Base-by-base conservation (phyloP, 768 basidiomycete genomes). In the Mycena galericulata region DNA sequence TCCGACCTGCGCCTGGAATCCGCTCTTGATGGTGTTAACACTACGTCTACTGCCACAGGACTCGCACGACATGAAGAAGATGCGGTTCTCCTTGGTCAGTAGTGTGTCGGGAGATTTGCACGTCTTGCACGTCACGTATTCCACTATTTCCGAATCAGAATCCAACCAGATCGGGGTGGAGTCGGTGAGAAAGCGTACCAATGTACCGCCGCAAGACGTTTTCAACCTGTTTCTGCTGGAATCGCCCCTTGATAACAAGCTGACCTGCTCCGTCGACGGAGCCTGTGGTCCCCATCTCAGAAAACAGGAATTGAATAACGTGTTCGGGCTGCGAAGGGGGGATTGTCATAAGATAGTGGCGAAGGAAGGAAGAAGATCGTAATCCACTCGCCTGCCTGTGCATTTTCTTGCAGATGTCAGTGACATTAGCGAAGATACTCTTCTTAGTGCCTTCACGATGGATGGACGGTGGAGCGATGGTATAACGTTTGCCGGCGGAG, bases 101-200 rank as follows among this genome's bases (percentile, higher is more conserved):
- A 98, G 88, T 3, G 98, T 99, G 79, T 99, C 98, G 49, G 95
- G 95, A 1, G 97, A 98, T 83, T 98, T 99, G 88, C 98, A 99
- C 43, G 97, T 99, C 82, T 98, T 97, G 89, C 98, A 99, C 41
- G 97, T 97, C 68, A 98, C 97, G 81, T 98, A 99, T 83, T 98
- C 97, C 68, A 97, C 97, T 97, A 72, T 56, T 26, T 22, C 57
- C 12, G 30, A 20, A 63, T 50, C 22, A 49, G 34, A 27, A 53
- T 49, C 43, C 15, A 27, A 26, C 24, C 14, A 32, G 22, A 57
- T 10, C 26, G 18, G 36, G 15, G 22, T 6, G 22, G 34, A n/a
- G 29, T n/a, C n/a, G n/a, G n/a, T n/a, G n/a, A 14, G 41, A 36
- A 61, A 49, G 84, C 91, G 73, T 79, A 97, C 96, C 94, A 75